Conservation (phyloP, 176 grass and related monocot species). For the Musa acuminata region DNA sequence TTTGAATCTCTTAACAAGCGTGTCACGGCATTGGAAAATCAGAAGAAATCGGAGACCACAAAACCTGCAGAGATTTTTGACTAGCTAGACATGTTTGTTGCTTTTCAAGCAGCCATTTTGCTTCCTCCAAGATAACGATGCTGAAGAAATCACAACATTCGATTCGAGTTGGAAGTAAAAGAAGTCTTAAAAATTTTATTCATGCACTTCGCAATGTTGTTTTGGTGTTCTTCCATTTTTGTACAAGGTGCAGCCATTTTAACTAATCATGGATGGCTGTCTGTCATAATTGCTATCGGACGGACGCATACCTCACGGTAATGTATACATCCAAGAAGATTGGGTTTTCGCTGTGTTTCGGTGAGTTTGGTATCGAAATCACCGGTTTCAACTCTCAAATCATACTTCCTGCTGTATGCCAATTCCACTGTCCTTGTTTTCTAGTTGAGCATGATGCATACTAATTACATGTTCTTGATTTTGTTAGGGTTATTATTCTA, state of each 20-base stretch:
- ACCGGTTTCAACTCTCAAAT: no score
- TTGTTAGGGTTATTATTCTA: no score
- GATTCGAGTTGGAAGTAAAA: background rate
- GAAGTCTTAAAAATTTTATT: background rate
- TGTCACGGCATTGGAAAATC: conserved; percentile 46
- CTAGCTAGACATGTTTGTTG: conserved; percentile 3
- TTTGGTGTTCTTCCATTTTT: background rate
- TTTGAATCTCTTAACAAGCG: conserved; percentile 37
- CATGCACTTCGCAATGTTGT: background rate
- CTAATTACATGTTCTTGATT: no score
- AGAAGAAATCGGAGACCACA: conserved; percentile 25
- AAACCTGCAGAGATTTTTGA: conserved; percentile 35
- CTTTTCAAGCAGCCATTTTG: background rate
- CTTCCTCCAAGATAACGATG: background rate
- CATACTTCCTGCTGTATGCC: no score
- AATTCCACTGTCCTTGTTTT: no score
- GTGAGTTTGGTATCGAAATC: no score
- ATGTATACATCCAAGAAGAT: no score
- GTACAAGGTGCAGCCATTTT: no score
- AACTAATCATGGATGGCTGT: no score
- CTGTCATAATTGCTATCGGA: no score
- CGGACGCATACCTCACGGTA: no score
- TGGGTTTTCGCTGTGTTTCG: no score
- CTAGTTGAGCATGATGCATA: background rate
- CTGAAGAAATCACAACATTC: background rate